A percentile compares a stretch with the other conserved stretches of the same genome.
Conservation (phyloP, 768 basidiomycete genomes). For the Candolleomyces eurysporus region DNA sequence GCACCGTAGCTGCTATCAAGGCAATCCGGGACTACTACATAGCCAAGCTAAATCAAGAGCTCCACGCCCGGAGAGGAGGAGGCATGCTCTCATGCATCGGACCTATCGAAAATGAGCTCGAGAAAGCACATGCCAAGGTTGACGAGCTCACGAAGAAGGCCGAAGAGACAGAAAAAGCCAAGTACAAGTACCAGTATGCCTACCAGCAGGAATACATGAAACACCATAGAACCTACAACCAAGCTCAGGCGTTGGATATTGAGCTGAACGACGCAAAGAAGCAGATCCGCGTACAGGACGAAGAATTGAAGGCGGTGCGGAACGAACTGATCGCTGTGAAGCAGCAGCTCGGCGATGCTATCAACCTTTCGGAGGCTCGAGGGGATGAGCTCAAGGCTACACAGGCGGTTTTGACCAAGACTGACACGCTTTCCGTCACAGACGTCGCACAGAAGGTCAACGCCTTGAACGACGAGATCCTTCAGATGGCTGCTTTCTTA, state of each 20-base stretch:
- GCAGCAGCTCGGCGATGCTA: slow-evolving; percentile 13
- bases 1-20: too few species aligned
- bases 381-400: slow-evolving; percentile 48
- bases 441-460: slow-evolving; percentile 43
- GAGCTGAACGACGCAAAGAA: slow-evolving; percentile 4
- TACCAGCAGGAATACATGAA: neutral
- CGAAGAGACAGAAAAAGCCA: slow-evolving; percentile 7
- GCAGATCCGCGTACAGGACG: neutral
- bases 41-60: too few species aligned
- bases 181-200: neutral
- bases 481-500: slow-evolving; percentile 45
- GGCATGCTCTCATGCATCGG: neutral
- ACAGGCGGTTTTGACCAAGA: slow-evolving; percentile 41
- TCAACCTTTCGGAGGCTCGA: slow-evolving; percentile 33
- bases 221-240: neutral
- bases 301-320: slow-evolving; percentile 8
- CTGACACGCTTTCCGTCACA: slow-evolving; percentile 40
- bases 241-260: neutral
- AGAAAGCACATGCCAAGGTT: slow-evolving; percentile 2
- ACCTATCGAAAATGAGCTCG: neutral
- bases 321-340: slow-evolving; percentile 3
- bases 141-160: neutral
- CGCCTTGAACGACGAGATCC: slow-evolving; percentile 46
- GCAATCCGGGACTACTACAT: too few species aligned
- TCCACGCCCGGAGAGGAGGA: too few species aligned